phyloP scores from a whole-genome alignment of 164 flowering plant genomes.

The Euptelea pleiosperma region DNA sequence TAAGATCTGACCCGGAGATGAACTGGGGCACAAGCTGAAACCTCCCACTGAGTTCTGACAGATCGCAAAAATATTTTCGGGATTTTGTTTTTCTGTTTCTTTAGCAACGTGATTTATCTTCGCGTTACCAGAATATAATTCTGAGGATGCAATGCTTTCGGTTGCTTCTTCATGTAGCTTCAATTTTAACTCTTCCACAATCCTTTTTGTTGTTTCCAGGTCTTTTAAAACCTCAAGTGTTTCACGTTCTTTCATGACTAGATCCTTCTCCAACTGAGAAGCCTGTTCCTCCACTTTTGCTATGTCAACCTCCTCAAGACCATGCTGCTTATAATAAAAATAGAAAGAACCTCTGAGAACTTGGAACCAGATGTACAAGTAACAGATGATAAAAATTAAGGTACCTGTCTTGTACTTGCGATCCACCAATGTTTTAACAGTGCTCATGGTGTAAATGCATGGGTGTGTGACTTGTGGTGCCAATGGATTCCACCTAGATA shows the following conservation, averaged over 20 bases:
- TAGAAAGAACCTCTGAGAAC: constrained; percentile 7
- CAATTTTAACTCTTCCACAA: constrained; percentile 59
- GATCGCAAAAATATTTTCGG: constrained; percentile 15
- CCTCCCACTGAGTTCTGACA: constrained; percentile 19
- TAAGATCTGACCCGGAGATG: constrained; percentile 63
- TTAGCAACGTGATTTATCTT: constrained; percentile 9
- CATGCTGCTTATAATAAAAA: constrained; percentile 20
- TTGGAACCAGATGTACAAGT: background rate
- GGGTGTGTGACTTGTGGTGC: too few relatives aligned
- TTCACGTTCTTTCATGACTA: constrained; percentile 74
- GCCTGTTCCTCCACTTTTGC: constrained; percentile 60
- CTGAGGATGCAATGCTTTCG: constrained; percentile 27
- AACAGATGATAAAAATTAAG: background rate
- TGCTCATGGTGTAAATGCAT: too few relatives aligned
- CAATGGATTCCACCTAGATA: constrained; percentile 1
- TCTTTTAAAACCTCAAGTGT: constrained; percentile 77
- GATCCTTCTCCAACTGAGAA: constrained; percentile 57
- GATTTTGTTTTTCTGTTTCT: constrained; percentile 30
- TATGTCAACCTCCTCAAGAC: constrained; percentile 33
- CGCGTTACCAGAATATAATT: constrained; percentile 13
- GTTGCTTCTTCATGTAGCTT: constrained; percentile 61
- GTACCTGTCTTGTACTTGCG: background rate
- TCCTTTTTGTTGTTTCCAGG: constrained; percentile 62
- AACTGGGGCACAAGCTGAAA: constrained; percentile 28
- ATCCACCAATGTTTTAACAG: background rate